phyloP scores from a whole-genome alignment of 345 rosid genomes.

The Populus tremula region DNA sequence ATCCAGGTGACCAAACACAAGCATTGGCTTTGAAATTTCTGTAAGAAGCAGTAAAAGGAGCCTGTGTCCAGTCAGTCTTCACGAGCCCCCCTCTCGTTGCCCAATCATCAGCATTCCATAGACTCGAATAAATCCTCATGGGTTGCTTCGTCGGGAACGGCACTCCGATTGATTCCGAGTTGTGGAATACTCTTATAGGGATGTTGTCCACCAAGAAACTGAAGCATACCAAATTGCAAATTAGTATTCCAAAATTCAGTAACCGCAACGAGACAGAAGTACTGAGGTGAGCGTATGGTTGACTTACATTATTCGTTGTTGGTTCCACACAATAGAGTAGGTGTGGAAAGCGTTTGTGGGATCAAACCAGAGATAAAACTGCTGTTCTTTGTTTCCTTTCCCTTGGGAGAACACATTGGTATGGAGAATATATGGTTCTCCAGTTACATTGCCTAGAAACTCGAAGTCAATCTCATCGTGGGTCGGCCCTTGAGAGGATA shows the following conservation, averaged over 20 bases:
- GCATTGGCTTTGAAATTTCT: constrained; percentile 6
- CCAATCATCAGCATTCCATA: constrained; percentile 17
- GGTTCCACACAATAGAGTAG: constrained; percentile 10
- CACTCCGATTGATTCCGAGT: constrained; percentile 1
- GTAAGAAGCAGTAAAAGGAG: constrained; percentile 8
- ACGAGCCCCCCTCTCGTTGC: constrained; percentile 12
- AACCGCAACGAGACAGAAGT: not conserved
- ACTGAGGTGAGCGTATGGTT: not conserved
- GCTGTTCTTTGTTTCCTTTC: constrained; percentile 7
- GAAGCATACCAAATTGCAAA: not conserved
- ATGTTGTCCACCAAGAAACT: constrained; percentile 15
- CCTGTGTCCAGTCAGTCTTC: constrained; percentile 16
- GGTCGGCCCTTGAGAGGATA: constrained; percentile 12
- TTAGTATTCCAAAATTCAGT: not conserved
- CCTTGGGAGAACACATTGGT: constrained; percentile 11
- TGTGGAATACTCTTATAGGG: constrained; percentile 14
- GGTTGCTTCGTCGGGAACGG: constrained; percentile 15
- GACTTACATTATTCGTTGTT: constrained; percentile 6
- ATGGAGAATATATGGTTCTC: constrained; percentile 15
- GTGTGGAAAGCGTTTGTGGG: constrained; percentile 9
- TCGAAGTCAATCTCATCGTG: constrained; percentile 19
- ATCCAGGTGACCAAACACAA: not conserved
- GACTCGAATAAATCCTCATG: constrained; percentile 12
- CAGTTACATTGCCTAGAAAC: constrained; percentile 10
- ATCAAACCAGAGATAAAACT: constrained; percentile 19